Evolutionary conservation across 2,329 filamentous ascomycete species (phyloP), one percentile per base, ranked within the genome.

Genomic region (Bipolaris cookei): DNA sequence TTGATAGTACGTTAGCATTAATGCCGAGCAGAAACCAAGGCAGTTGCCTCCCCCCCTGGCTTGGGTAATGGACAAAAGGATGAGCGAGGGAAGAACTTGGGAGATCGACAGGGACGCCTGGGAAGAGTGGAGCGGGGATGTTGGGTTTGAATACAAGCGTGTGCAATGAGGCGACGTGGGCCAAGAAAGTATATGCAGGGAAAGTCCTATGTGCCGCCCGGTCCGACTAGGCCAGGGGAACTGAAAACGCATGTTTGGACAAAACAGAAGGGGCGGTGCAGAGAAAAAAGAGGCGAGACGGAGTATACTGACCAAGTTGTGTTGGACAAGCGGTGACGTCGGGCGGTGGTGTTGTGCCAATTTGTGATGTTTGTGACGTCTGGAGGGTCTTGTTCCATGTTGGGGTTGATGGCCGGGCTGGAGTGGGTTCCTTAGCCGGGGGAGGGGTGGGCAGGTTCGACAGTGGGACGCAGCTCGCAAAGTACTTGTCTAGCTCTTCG

Each of bases 401-500:
- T 51, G 58, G 51, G 50, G 58, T 44, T 42, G 57, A 50, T 49
- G 44, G 41, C 37, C 49, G 39, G 37, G 50, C 51, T 34, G 59
- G 49, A 39, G 61, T 57, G 46, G 62, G 61, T 58, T 71, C 64
- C 63, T 70, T 74, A 50, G 65, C 66, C 18, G 72, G 73, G n/a
- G 76, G 76, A 54, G 76, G 76, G 14, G 76, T 78, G 6, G 76
- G 76, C 20, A 78, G 65, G 62, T 73, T 76, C 30, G 75, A 77
- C 38, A 77, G 65, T 44, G 75, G 76, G 23, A 74, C 71, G 43
- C 73, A 78, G 51, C 61, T 72, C 38, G 72, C 75, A 60, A 78
- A 75, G 64, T 77, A 78, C 54, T 61, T 62, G 44, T 78, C 76
- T 61, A 77, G 54, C 56, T 77, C 74, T 51, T 76, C 75, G 54